Evolutionary conservation across 148 eudicot genomes (phyloP).

Genomic region (Nyssa sinensis): DNA sequence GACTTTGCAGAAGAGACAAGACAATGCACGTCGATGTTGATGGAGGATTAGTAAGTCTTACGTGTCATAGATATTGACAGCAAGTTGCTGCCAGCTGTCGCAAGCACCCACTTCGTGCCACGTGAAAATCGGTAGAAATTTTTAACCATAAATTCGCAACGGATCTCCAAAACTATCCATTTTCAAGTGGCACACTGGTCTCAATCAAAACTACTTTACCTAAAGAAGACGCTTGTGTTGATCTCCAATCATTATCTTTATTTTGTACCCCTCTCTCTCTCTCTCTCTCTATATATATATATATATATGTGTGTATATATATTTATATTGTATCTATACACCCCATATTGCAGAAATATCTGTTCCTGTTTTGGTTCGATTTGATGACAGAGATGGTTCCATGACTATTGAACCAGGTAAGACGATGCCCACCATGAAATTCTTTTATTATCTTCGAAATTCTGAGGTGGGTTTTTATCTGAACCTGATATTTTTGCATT

Average conservation of each 20-base stretch:
- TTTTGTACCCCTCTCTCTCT: too few relatives aligned
- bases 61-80: too few relatives aligned
- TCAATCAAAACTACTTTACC: background rate
- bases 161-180: background rate
- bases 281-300: too few relatives aligned
- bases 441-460: background rate
- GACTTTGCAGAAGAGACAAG: too few relatives aligned
- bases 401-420: constrained; percentile 5
- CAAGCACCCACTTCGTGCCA: background rate
- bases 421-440: constrained; percentile 1
- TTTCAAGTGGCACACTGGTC: background rate
- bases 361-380: background rate
- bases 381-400: constrained; percentile 15
- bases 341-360: background rate
- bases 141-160: background rate
- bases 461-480: background rate
- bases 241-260: too few relatives aligned
- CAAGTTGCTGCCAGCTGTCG: background rate
- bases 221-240: too few relatives aligned
- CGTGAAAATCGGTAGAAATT: background rate
- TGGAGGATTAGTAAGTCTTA: too few relatives aligned
- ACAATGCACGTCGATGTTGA: too few relatives aligned
- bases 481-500: background rate
- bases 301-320: too few relatives aligned
- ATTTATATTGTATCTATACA: too few relatives aligned